Evolutionary conservation across 1,284 basidiomycete species (phyloP).

Genomic region (Apiotrichum sp.): DNA sequence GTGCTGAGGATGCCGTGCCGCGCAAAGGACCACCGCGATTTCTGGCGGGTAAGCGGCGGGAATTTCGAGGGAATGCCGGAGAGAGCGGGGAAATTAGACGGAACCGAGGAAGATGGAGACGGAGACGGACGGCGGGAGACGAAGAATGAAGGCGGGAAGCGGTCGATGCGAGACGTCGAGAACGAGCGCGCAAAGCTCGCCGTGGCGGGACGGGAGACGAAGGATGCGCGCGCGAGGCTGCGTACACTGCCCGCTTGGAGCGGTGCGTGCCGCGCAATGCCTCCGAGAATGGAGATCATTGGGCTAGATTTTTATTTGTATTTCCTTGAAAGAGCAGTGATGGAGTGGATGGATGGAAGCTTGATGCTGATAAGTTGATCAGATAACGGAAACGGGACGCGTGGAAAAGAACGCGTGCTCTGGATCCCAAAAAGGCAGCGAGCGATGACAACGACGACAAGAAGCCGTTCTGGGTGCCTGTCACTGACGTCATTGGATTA

Average conservation of each 20-base stretch:
- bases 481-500: too few species aligned
- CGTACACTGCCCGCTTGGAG: too few species aligned
- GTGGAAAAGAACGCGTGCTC: too few species aligned
- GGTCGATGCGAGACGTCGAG: background rate
- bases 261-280: background rate
- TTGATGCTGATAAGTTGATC: too few species aligned
- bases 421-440: too few species aligned
- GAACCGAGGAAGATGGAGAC: background rate
- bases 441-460: too few species aligned
- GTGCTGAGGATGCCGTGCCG: conserved; percentile 1
- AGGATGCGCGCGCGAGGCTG: too few species aligned
- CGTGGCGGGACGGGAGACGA: background rate
- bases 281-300: background rate
- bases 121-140: background rate
- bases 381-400: too few species aligned
- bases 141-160: background rate
- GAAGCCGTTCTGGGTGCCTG: too few species aligned
- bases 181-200: background rate
- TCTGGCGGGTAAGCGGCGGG: background rate
- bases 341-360: too few species aligned
- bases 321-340: too few species aligned
- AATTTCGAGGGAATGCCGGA: background rate
- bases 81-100: background rate
- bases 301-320: background rate
- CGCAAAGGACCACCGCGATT: background rate